A percentile compares a stretch with the other conserved stretches of the same genome.
These are phyloP conservation scores for Microglena sp. DNA, from an alignment of 139 green algal species.

Conservation along the genomic window DNA sequence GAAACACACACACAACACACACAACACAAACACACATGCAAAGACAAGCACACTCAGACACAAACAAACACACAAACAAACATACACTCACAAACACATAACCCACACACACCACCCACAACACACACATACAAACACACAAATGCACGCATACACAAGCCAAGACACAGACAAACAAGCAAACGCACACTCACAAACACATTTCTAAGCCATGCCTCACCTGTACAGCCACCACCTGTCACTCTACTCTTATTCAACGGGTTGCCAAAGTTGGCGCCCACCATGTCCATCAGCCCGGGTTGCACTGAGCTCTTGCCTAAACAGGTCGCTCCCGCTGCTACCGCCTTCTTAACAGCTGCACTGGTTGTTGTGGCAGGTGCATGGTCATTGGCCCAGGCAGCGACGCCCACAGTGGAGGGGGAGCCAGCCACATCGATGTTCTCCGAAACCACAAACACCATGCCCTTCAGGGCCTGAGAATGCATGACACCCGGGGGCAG, in stretches of 20 bases:
- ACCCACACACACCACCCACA: no score
- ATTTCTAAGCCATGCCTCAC: slow-evolving; percentile 4
- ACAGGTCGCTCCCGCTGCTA: slow-evolving; percentile 16
- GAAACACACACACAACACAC: no score
- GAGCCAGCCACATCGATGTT: slow-evolving; percentile 19
- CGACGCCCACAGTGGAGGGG: slow-evolving; percentile 17
- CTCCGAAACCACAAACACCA: slow-evolving; percentile 23
- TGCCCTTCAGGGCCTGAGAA: background rate
- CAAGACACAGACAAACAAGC: no score
- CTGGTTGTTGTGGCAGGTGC: background rate
- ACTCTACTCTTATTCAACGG: slow-evolving; percentile 19
- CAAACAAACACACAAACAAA: no score
- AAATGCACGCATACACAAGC: background rate
- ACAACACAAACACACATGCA: no score
- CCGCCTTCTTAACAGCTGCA: background rate
- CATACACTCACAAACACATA: no score
- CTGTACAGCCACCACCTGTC: slow-evolving; percentile 22
- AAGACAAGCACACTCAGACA: no score
- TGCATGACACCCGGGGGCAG: no score
- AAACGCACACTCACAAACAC: background rate
- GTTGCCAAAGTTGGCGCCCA: slow-evolving; percentile 27
- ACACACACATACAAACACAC: no score
- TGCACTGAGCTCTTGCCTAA: slow-evolving; percentile 25
- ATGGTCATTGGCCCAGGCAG: background rate
- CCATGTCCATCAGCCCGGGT: slow-evolving; percentile 14